Conservation (phyloP, 768 basidiomycete species). For the Lentinula boryana region DNA sequence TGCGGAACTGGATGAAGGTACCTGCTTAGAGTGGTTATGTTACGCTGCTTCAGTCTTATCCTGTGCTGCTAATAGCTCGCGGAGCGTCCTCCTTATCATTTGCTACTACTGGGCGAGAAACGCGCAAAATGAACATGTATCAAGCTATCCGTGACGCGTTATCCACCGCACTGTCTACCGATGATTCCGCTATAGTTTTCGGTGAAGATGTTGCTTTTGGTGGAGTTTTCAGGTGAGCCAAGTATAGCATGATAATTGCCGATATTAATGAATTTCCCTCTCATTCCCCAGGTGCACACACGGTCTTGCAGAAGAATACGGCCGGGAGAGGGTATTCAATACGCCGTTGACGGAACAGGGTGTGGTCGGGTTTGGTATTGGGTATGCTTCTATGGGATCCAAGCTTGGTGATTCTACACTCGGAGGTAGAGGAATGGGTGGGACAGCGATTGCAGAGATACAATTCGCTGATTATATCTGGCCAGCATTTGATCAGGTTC, state of each 20-base stretch:
- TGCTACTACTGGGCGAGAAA: conserved; percentile 72
- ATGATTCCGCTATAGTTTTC: conserved; percentile 85
- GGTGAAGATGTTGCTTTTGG: conserved; percentile 92
- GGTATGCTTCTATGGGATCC: conserved; percentile 79
- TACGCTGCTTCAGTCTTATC: conserved; percentile 23
- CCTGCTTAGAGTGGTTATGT: background rate
- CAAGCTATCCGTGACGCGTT: conserved; percentile 90
- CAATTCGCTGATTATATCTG: conserved; percentile 90
- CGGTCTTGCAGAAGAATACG: conserved; percentile 92
- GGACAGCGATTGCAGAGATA: conserved; percentile 84
- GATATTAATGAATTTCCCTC: conserved; percentile 10
- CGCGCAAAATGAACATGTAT: conserved; percentile 93
- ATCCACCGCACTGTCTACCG: conserved; percentile 79
- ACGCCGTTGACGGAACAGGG: conserved; percentile 92
- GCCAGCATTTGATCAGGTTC: conserved; percentile 90
- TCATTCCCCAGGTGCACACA: background rate
- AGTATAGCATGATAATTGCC: conserved; percentile 37
- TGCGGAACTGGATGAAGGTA: conserved; percentile 34
- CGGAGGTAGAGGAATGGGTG: background rate
- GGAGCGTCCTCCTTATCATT: conserved; percentile 4
- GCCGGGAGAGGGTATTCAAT: conserved; percentile 93
- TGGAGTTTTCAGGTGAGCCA: conserved; percentile 90
- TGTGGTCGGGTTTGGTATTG: conserved; percentile 92
- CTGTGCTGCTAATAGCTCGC: background rate
- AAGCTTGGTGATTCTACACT: background rate